phyloP scores from a whole-genome alignment of 352 stramenopile genomes.

The Globisporangium acanthophoron region DNA sequence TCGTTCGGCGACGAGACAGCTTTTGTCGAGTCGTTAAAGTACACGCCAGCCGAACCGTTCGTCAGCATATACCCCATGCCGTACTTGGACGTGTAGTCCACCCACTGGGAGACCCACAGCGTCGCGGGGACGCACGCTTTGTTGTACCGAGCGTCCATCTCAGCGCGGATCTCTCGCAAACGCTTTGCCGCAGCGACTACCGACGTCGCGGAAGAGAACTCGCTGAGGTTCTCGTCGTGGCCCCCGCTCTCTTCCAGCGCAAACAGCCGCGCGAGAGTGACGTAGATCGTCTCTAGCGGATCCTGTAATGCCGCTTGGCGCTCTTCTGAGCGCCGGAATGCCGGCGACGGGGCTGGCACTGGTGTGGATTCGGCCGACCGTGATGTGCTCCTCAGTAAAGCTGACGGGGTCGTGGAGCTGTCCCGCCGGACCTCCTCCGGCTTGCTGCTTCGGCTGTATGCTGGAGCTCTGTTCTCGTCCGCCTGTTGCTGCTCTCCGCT shows the following conservation, averaged over 20 bases:
- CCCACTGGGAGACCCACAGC: conserved; percentile 95
- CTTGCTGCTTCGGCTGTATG: conserved; percentile 1
- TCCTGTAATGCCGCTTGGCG: conserved; percentile 9
- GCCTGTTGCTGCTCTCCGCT: conserved; percentile 3
- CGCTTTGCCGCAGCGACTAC: conserved; percentile 58
- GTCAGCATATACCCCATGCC: conserved; percentile 97
- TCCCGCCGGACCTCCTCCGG: conserved; percentile 4
- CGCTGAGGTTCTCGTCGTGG: conserved; percentile 34
- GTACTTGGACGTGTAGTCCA: conserved; percentile 99
- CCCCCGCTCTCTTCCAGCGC: conserved; percentile 47
- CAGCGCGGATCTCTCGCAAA: conserved; percentile 55
- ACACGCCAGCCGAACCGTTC: conserved; percentile 93
- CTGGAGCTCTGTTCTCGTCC: conserved; percentile 4
- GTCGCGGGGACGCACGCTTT: conserved; percentile 29
- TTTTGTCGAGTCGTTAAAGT: conserved; percentile 99
- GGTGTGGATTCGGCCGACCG: conserved; percentile 2
- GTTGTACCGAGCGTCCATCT: conserved; percentile 33
- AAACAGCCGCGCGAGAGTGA: conserved; percentile 62
- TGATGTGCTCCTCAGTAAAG: neutral
- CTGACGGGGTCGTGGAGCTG: neutral
- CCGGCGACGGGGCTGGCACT: neutral
- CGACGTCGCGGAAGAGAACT: conserved; percentile 48
- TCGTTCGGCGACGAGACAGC: conserved; percentile 89
- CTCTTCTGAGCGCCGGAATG: conserved; percentile 3
- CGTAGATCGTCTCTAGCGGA: conserved; percentile 45